phyloP scores from a whole-genome alignment of 257 asterid genomes.

The Solanum dulcamara region DNA sequence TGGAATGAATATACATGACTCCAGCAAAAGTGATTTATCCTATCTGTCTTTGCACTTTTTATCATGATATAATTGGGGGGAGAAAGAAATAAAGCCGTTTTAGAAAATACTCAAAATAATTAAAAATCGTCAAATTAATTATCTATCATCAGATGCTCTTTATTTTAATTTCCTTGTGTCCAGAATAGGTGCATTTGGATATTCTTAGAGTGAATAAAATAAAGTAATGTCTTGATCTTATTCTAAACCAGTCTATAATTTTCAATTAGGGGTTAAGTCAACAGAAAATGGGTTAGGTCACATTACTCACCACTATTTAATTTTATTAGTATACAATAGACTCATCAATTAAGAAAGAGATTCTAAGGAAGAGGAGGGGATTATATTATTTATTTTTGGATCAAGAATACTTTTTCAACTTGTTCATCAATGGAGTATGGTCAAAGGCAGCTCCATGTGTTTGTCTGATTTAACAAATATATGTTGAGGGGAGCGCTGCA shows the following conservation, averaged over 20 bases:
- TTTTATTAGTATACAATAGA: neutral
- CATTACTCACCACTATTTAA: neutral
- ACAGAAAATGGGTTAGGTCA: constrained; percentile 16
- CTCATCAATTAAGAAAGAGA: constrained; percentile 11
- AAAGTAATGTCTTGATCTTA: constrained; percentile 5
- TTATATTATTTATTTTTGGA: constrained; percentile 15
- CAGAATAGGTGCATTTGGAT: constrained; percentile 36
- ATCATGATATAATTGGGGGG: neutral
- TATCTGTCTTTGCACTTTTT: neutral
- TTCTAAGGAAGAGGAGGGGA: constrained; percentile 2
- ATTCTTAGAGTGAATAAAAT: constrained; percentile 21
- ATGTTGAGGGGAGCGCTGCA: neutral
- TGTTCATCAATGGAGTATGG: constrained; percentile 10
- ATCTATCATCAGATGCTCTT: constrained; percentile 26
- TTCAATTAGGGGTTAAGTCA: constrained; percentile 17
- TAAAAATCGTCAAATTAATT: constrained; percentile 14
- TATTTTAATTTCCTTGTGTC: constrained; percentile 5
- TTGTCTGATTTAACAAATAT: constrained; percentile 1
- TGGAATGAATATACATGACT: neutral
- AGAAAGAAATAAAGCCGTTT: neutral
- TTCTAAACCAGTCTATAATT: constrained; percentile 8
- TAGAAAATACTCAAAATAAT: neutral
- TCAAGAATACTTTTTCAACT: constrained; percentile 3
- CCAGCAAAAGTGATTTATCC: neutral
- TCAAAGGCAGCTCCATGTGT: constrained; percentile 35